Conservation (phyloP, 768 basidiomycete species). For the Chalciporus piperatus region DNA sequence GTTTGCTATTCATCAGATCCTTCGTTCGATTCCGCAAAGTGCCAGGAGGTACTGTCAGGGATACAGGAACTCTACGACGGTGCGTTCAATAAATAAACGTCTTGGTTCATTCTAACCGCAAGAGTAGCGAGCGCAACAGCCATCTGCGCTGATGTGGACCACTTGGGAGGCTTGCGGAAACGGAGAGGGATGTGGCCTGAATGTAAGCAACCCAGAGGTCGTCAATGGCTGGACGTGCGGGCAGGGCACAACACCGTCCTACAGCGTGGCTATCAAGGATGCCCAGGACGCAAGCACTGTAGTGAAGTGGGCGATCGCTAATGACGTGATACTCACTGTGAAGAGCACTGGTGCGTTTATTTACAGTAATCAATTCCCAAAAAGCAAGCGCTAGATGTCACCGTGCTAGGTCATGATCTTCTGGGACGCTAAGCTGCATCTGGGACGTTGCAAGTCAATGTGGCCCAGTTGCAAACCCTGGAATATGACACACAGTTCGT, state of each 20-base stretch:
- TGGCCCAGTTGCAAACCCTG: too few relatives aligned
- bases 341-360: background rate
- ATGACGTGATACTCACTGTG: slow-evolving; percentile 3
- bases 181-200: slow-evolving; percentile 2
- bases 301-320: slow-evolving; percentile 1
- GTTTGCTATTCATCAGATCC: slow-evolving; percentile 3
- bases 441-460: too few relatives aligned
- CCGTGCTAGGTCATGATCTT: background rate
- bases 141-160: slow-evolving; percentile 3
- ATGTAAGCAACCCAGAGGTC: background rate
- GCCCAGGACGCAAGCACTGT: background rate
- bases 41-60: slow-evolving; percentile 1
- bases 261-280: background rate
- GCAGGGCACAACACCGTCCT: slow-evolving; percentile 5
- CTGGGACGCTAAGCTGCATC: too few relatives aligned
- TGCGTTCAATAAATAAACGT: too few relatives aligned
- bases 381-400: too few relatives aligned
- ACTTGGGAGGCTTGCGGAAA: slow-evolving; percentile 9
- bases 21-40: background rate
- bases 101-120: too few relatives aligned
- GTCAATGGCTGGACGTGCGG: background rate
- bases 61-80: background rate
- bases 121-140: too few relatives aligned
- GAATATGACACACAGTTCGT: too few relatives aligned
- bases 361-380: too few relatives aligned